Conservation (phyloP, 495 filamentous ascomycete species). For the Geopyxis carbonaria region DNA sequence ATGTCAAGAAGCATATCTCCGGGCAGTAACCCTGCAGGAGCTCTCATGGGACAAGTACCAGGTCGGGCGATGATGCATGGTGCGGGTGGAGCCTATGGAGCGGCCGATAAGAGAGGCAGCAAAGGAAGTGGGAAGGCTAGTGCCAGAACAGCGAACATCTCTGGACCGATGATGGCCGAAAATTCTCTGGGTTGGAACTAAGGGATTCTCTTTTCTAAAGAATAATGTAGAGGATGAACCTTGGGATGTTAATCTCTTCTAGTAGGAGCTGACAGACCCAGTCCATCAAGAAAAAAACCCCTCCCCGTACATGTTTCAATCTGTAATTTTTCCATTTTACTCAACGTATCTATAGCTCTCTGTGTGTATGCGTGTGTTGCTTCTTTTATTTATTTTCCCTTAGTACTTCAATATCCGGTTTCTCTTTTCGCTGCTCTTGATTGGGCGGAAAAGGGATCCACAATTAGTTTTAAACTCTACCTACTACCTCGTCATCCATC, state of each 20-base stretch:
- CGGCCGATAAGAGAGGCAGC: constrained; percentile 48
- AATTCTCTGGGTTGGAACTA: constrained; percentile 98
- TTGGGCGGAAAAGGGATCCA: too few relatives aligned
- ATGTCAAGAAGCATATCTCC: constrained; percentile 36
- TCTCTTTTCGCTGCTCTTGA: too few relatives aligned
- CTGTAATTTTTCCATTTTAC: background rate
- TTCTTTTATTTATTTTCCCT: too few relatives aligned
- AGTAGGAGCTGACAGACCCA: too few relatives aligned
- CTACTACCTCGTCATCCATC: too few relatives aligned
- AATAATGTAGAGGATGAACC: too few relatives aligned
- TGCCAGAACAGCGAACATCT: constrained; percentile 52
- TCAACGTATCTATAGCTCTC: constrained; percentile 7
- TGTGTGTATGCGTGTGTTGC: too few relatives aligned
- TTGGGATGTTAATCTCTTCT: too few relatives aligned
- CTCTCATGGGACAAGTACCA: constrained; percentile 33
- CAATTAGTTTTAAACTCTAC: too few relatives aligned
- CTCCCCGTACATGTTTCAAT: background rate
- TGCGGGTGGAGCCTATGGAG: constrained; percentile 36
- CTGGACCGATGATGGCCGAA: constrained; percentile 80
- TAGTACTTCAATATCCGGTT: too few relatives aligned
- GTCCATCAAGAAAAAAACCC: background rate
- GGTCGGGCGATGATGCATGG: constrained; percentile 33
- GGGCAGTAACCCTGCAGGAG: constrained; percentile 33
- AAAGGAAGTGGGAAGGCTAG: constrained; percentile 57
- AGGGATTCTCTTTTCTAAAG: constrained; percentile 20